Base-by-base conservation (phyloP, 176 grass and related monocot genomes). In the Typha latifolia region DNA sequence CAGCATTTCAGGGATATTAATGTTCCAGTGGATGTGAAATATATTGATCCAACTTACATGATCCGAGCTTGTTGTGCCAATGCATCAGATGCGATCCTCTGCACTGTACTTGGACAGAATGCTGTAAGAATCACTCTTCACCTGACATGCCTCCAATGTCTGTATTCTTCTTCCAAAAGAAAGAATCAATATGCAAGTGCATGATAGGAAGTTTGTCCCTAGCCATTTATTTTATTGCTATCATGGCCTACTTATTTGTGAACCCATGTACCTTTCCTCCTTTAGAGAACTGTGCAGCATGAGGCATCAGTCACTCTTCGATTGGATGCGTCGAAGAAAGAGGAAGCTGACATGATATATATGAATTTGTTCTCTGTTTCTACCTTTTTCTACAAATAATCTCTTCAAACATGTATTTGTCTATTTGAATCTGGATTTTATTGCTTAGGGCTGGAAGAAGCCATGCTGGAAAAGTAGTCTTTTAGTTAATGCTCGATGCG, bases 21-120 rank as follows among this genome's bases (percentile, higher is more conserved):
- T 72, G 72, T 92, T 49, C 88, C 83, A 48, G 94, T 88, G 79
- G 89, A 97, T 90, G 16, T 92, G 3, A 97, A 97, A 47, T 97
- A 92, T 78, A 92, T 92, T 23, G 89, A 97, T 74, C 94, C 94
- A 50, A 97, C 89, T 69, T 97, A 92, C 75, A 97, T 97, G 94
- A 78, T 97, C 61, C 83, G 94, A 20, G 89, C 94, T n/a, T 89
- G 80, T 66, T 81, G 94, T 47, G 83, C 89, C 37, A 97, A 97
- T 87, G 94, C 89, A 76, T 97, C 94, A 63, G 94, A 97, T 80
- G 94, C 94, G 68, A 97, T 97, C 74, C 75, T 92, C 51, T 97
- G 94, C 83, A 97, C 94, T 14, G 85, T 97, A 12, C 94, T 97
- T 21, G 89, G 85, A 56, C 94, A 97, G 70, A 97, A 97, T 84